phyloP scores from a whole-genome alignment of 192 early-diverging fungal genomes.

The Gamsiella multidivaricata region DNA sequence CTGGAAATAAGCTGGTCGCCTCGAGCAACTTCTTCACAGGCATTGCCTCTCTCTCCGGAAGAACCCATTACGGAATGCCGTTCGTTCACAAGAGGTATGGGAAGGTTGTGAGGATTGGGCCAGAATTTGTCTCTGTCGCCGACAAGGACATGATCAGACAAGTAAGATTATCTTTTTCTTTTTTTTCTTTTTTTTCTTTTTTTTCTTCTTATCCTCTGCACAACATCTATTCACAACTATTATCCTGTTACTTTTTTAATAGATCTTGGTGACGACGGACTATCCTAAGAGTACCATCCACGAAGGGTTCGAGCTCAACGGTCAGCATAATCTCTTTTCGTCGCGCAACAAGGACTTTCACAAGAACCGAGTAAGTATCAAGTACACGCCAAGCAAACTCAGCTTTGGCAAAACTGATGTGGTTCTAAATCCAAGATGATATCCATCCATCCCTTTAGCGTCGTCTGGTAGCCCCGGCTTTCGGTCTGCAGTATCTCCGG shows the following conservation, averaged over 20 bases:
- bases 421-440: too few relatives aligned
- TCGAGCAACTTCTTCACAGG: conserved; percentile 15
- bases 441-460: conserved; percentile 29
- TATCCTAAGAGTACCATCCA: conserved; percentile 25
- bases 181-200: too few relatives aligned
- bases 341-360: conserved; percentile 53
- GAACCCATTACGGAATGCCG: conserved; percentile 10
- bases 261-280: conserved; percentile 31
- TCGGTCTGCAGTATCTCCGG: conserved; percentile 60
- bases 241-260: too few relatives aligned
- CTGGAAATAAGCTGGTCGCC: conserved; percentile 28
- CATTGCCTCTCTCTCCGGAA: conserved; percentile 13
- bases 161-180: too few relatives aligned
- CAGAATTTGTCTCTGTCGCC: conserved; percentile 47
- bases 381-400: too few relatives aligned
- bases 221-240: too few relatives aligned
- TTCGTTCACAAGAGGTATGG: conserved; percentile 54
- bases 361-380: conserved; percentile 37
- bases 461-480: conserved; percentile 59
- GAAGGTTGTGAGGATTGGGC: conserved; percentile 47
- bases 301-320: conserved; percentile 16
- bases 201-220: too few relatives aligned
- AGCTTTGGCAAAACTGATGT: too few relatives aligned
- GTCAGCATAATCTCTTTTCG: conserved; percentile 36
- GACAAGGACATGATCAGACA: conserved; percentile 58